Conservation (phyloP, 768 basidiomycete genomes). For the Podaxis sp. region DNA sequence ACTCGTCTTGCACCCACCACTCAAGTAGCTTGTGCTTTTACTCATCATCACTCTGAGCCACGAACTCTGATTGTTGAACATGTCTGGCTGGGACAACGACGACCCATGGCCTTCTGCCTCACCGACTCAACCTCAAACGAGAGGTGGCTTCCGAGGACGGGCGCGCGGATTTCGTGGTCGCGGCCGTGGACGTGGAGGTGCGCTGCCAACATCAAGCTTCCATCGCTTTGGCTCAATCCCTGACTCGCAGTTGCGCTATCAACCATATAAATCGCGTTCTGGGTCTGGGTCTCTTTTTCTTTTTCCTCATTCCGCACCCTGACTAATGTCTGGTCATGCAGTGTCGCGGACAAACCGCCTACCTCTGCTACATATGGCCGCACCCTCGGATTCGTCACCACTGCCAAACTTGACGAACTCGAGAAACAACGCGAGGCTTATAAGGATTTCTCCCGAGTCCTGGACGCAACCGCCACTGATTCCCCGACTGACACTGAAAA, state of each 20-base stretch:
- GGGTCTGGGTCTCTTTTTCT: background rate
- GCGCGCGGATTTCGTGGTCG: background rate
- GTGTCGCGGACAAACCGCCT: conserved; percentile 9
- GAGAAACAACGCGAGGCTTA: conserved; percentile 37
- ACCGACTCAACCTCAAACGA: background rate
- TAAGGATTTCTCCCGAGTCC: conserved; percentile 30
- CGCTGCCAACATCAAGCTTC: background rate
- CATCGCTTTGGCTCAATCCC: background rate
- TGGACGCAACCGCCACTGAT: conserved; percentile 17
- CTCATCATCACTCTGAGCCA: background rate
- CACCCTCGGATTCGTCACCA: conserved; percentile 39
- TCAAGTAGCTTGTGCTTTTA: background rate
- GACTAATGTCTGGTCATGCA: background rate
- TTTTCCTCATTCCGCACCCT: background rate
- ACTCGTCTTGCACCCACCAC: no score
- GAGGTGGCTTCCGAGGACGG: background rate
- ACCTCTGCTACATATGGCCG: conserved; percentile 8
- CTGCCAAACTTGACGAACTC: conserved; percentile 41
- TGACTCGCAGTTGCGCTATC: conserved; percentile 1
- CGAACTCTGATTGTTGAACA: background rate
- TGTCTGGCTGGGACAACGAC: background rate
- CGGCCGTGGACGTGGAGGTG: background rate
- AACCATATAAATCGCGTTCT: conserved; percentile 9
- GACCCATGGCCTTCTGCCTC: background rate
- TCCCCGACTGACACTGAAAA: background rate